Evolutionary conservation across 371 early-diverging fungal genomes (phyloP).

Genomic region (Mortierella sp.): DNA sequence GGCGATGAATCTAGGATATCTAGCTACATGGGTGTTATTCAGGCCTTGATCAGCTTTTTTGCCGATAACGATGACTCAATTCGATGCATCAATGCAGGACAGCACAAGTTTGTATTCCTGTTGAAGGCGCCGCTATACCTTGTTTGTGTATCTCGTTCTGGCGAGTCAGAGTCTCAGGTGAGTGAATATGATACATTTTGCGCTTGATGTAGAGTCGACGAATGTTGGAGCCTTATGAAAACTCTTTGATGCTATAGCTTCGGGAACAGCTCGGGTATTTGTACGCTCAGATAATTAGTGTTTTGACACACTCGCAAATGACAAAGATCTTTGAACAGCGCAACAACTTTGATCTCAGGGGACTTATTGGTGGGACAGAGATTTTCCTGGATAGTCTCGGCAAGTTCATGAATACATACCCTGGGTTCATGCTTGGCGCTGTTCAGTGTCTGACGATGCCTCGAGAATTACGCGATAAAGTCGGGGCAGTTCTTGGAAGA

Average conservation of each 20-base stretch:
- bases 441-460: constrained; percentile 81
- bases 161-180: constrained; percentile 87
- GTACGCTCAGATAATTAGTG: constrained; percentile 90
- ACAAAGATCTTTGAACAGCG: constrained; percentile 89
- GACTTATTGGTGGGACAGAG: constrained; percentile 79
- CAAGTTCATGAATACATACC: constrained; percentile 76
- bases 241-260: constrained; percentile 62
- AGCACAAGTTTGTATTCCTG: constrained; percentile 87
- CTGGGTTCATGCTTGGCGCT: constrained; percentile 84
- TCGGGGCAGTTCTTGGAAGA: constrained; percentile 69
- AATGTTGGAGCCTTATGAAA: not conserved
- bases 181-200: not conserved
- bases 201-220: not conserved
- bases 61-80: constrained; percentile 86
- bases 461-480: constrained; percentile 72
- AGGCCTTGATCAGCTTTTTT: constrained; percentile 92
- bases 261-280: constrained; percentile 84
- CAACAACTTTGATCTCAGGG: constrained; percentile 91
- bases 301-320: constrained; percentile 86
- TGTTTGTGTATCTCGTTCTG: constrained; percentile 84
- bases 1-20: constrained; percentile 93
- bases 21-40: constrained; percentile 91
- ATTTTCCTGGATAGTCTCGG: constrained; percentile 86
- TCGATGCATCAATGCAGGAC: constrained; percentile 80
- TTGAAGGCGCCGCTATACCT: constrained; percentile 87